phyloP scores from a whole-genome alignment of 192 early-diverging fungal species.

The Backusella psychrophila region DNA sequence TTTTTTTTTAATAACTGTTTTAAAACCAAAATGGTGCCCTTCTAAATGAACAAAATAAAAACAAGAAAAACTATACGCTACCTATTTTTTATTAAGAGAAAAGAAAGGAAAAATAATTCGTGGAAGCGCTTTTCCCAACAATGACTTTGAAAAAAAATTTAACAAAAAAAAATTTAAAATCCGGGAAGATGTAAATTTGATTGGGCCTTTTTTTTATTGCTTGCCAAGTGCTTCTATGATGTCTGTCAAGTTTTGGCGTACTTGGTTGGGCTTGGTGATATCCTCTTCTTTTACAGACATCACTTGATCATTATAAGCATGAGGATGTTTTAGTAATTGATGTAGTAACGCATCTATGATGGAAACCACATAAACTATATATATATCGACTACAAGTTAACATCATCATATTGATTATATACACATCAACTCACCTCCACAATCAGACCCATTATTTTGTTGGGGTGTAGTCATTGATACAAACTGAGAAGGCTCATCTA shows the following conservation, averaged over 20 bases:
- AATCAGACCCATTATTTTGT: constrained; percentile 24
- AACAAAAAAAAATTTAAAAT: neutral
- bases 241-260: neutral
- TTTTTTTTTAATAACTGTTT: neutral
- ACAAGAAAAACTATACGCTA: neutral
- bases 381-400: neutral
- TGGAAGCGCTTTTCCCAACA: neutral
- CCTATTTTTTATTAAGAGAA: neutral
- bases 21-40: neutral
- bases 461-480: constrained; percentile 14
- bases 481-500: neutral
- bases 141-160: constrained; percentile 4
- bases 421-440: constrained; percentile 8
- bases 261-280: neutral
- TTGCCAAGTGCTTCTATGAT: constrained; percentile 30
- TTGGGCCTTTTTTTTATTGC: constrained; percentile 12
- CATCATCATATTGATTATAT: neutral
- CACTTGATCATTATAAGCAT: neutral
- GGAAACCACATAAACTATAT: constrained; percentile 14
- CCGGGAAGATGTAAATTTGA: neutral
- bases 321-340: neutral
- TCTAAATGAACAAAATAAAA: neutral
- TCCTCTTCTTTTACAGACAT: neutral
- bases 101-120: neutral
- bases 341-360: constrained; percentile 6